Evolutionary conservation across 352 stramenopile species (phyloP).

Genomic region (Phytopythium mirpurense): DNA sequence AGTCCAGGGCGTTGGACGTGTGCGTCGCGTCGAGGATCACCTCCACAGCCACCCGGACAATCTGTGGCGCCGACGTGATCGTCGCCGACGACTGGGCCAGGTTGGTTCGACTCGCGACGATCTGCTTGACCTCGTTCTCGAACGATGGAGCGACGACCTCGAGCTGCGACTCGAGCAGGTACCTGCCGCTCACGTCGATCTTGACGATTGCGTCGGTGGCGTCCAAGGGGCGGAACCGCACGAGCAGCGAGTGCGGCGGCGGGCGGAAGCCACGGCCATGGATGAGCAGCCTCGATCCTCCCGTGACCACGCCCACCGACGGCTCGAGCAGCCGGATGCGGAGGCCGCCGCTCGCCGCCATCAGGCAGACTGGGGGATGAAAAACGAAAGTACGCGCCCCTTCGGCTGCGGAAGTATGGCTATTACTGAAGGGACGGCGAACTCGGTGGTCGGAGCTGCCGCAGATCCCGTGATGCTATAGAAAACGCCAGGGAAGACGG

Average conservation of each 20-base stretch:
- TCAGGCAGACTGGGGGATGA: too few relatives aligned
- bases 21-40: constrained; percentile 45
- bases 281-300: constrained; percentile 46
- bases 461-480: too few relatives aligned
- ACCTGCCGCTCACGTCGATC: constrained; percentile 37
- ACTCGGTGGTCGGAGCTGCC: too few relatives aligned
- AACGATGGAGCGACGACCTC: constrained; percentile 53
- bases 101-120: constrained; percentile 32
- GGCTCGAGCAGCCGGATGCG: constrained; percentile 56
- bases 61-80: constrained; percentile 34
- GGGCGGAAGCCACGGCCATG: constrained; percentile 59
- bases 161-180: constrained; percentile 54
- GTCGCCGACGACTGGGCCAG: constrained; percentile 38
- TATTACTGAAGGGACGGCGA: too few relatives aligned
- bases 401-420: too few relatives aligned
- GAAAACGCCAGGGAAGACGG: too few relatives aligned
- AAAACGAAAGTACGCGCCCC: background rate
- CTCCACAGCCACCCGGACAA: constrained; percentile 46
- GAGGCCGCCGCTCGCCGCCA: constrained; percentile 14
- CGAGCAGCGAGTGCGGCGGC: constrained; percentile 53
- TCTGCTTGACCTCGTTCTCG: constrained; percentile 22
- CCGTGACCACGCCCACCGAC: constrained; percentile 30
- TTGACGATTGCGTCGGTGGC: background rate
- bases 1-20: constrained; percentile 44
- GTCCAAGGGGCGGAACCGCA: constrained; percentile 36